phyloP scores from a whole-genome alignment of 306 rosid species.

The Dryas octopetala region DNA sequence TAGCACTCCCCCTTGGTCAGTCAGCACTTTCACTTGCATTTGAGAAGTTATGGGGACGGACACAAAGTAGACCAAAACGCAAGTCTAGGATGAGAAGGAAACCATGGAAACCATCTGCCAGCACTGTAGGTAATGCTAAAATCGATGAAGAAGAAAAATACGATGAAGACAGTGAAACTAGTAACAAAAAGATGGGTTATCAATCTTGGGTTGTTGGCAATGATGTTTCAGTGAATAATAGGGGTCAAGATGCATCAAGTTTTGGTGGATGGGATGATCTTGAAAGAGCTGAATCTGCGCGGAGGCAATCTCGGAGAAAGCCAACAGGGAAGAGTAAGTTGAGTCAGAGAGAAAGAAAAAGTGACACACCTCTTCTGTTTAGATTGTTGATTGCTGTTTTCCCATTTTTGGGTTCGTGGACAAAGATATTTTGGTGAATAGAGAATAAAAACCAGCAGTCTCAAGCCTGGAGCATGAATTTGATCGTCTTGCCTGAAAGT shows the following conservation, averaged over 20 bases:
- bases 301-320: conserved; percentile 38
- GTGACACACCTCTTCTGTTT: conserved; percentile 72
- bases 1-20: conserved; percentile 84
- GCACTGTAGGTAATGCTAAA: conserved; percentile 18
- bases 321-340: conserved; percentile 51
- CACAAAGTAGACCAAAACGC: conserved; percentile 52
- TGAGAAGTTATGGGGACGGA: conserved; percentile 69
- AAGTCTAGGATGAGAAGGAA: conserved; percentile 49
- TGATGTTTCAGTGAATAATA: conserved; percentile 41
- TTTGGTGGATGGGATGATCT: conserved; percentile 97
- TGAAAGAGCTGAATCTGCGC: conserved; percentile 45
- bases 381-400: conserved; percentile 83
- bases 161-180: conserved; percentile 38
- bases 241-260: conserved; percentile 27
- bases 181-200: conserved; percentile 44
- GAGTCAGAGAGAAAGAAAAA: conserved; percentile 61
- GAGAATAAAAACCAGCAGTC: background rate
- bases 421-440: conserved; percentile 63
- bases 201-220: conserved; percentile 79
- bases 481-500: conserved; percentile 26
- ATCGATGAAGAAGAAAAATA: conserved; percentile 41
- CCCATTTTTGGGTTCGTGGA: conserved; percentile 90
- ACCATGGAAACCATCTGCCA: conserved; percentile 41
- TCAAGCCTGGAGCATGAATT: conserved; percentile 16
- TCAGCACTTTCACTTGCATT: conserved; percentile 70